Evolutionary conservation across 768 basidiomycete species (phyloP).

Genomic region (Psilocybe cubensis): DNA sequence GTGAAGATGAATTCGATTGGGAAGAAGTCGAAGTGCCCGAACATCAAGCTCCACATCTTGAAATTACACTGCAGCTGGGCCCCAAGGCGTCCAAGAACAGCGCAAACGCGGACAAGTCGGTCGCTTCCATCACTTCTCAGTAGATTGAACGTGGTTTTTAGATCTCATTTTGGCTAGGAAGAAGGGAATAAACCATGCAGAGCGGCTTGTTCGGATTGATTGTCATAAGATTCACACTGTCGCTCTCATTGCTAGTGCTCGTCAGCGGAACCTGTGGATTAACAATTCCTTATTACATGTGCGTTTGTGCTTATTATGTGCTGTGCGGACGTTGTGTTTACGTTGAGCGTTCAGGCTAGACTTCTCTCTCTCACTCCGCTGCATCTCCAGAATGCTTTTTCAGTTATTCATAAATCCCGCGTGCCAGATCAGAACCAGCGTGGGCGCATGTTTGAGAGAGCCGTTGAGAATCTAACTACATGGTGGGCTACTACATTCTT

Average conservation of each 20-base stretch:
- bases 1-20: constrained; percentile 80
- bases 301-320: constrained; percentile 14
- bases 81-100: constrained; percentile 33
- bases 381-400: constrained; percentile 78
- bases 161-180: constrained; percentile 34
- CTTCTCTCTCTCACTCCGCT: constrained; percentile 87
- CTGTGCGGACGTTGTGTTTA: background rate
- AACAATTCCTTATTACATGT: constrained; percentile 87
- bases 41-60: constrained; percentile 51
- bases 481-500: constrained; percentile 89
- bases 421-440: constrained; percentile 82
- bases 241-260: constrained; percentile 74
- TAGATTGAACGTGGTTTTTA: constrained; percentile 13
- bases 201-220: constrained; percentile 75
- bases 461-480: constrained; percentile 68
- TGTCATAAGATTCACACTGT: constrained; percentile 92
- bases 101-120: constrained; percentile 47
- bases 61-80: constrained; percentile 69
- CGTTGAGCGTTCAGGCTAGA: constrained; percentile 64
- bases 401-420: constrained; percentile 77
- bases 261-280: constrained; percentile 79
- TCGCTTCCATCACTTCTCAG: constrained; percentile 20
- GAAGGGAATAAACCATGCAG: constrained; percentile 60
- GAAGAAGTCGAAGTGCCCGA: constrained; percentile 73
- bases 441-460: constrained; percentile 86